Evolutionary conservation across 306 rosid genomes (phyloP), one percentile per base, ranked within the genome.

Genomic region (Fragaria nilgerrensis): DNA sequence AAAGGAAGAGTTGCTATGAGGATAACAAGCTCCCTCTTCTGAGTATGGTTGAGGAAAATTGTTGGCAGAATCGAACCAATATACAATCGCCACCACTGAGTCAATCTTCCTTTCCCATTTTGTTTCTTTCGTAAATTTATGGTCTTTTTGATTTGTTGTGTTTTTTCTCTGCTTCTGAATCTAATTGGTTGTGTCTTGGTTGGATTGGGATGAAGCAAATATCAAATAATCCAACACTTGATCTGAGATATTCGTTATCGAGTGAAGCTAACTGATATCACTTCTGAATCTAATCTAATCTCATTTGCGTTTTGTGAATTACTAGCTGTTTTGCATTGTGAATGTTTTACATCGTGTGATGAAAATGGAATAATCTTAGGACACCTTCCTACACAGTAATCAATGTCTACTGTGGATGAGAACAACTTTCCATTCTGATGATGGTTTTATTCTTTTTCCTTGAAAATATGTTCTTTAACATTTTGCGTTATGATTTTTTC

Each of bases 1-100:
- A 73, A 84, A 84, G 78, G 7, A 8, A 61, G 68, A 44, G 47
- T 86, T 85, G 49, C 92, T 14, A 80, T 88, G 92, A 88, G 79
- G 91, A 88, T 88, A 63, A 39, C 53, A 55, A 91, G 94, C 94
- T 88, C 92, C 94, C 91, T 89, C 93, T 92, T 89, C 94, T 92
- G 88, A 89, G 53, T 70, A 7, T 16, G 67, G 82, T 76, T 89
- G 94, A 88, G 95, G 94, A 86, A 79, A 58, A 50, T 63, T 71
- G 93, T 88, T 79, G 89, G 94, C 93, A 78, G 90, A 92, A 92
- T 89, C 93, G 91, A 92, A 92, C 97, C 97, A 39, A 80, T 71
- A 44, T 20, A 2, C 55, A 32, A 78, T 79, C 8, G 93, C 93
- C 94, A 86, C 71, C 78, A 72, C 90, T 85, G 94, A 89, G 97